Evolutionary conservation across 352 stramenopile genomes (phyloP).

Genomic region (Phytopythium helicoides): DNA sequence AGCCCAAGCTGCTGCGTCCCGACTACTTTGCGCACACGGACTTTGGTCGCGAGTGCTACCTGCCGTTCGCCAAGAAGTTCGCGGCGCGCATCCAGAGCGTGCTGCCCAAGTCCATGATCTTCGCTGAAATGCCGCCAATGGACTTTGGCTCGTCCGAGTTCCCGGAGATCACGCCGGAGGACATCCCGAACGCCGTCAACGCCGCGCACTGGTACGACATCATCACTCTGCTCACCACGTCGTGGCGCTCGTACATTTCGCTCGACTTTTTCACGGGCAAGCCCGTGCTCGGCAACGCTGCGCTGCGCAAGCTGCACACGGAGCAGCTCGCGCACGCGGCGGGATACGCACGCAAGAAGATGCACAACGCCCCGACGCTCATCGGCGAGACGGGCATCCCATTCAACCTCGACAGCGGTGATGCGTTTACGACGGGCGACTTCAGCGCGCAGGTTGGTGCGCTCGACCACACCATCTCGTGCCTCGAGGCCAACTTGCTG

Average conservation of each 20-base stretch:
- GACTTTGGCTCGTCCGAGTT: slow-evolving; percentile 19
- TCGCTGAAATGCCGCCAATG: slow-evolving; percentile 28
- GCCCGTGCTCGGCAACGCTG: slow-evolving; percentile 17
- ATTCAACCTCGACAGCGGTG: slow-evolving; percentile 55
- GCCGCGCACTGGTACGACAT: slow-evolving; percentile 58
- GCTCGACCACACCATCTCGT: slow-evolving; percentile 68
- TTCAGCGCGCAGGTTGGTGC: slow-evolving; percentile 44
- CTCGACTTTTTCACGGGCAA: slow-evolving; percentile 21
- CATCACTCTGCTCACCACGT: slow-evolving; percentile 40
- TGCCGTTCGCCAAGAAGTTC: slow-evolving; percentile 25
- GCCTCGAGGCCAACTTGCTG: slow-evolving; percentile 58
- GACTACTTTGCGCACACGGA: slow-evolving; percentile 26
- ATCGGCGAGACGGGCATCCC: slow-evolving; percentile 73
- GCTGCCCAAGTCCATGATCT: slow-evolving; percentile 26
- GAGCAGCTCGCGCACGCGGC: slow-evolving; percentile 11
- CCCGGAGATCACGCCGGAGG: slow-evolving; percentile 7
- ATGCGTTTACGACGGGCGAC: slow-evolving; percentile 42
- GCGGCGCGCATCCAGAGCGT: slow-evolving; percentile 16
- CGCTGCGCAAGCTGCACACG: slow-evolving; percentile 11
- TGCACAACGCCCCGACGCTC: slow-evolving; percentile 50
- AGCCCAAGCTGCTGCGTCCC: slow-evolving; percentile 17
- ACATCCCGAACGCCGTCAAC: slow-evolving; percentile 18
- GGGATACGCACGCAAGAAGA: slow-evolving; percentile 13
- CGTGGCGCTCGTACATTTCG: slow-evolving; percentile 24
- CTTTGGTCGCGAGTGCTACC: slow-evolving; percentile 33